Percentiles rank a stretch among this genome's conserved stretches.
phyloP scores from a whole-genome alignment of 2,329 filamentous ascomycete species.

The Ceratocystis eucalypticola region DNA sequence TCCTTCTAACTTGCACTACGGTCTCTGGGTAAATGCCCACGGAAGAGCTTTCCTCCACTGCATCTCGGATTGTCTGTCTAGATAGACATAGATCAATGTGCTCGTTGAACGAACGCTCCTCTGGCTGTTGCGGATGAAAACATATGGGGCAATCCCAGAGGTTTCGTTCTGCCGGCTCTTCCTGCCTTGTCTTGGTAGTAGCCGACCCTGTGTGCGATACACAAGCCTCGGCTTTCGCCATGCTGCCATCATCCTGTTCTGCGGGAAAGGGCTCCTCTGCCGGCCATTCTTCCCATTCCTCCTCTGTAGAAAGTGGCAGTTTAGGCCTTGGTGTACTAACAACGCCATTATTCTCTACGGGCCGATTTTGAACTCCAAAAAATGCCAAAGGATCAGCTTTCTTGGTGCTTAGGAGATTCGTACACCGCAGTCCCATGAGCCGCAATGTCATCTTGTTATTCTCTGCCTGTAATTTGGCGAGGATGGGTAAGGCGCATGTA shows the following conservation, averaged over 20 bases:
- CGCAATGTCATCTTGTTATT: conserved; percentile 65
- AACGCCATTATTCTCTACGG: not conserved
- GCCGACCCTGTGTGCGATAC: not conserved
- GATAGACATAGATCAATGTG: conserved; percentile 91
- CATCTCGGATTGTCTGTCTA: conserved; percentile 70
- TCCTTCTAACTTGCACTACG: conserved; percentile 19
- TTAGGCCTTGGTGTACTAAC: not conserved
- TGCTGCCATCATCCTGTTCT: not conserved
- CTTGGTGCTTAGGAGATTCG: conserved; percentile 73
- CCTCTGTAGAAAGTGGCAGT: conserved; percentile 23
- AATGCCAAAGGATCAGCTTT: conserved; percentile 65
- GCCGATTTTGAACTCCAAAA: conserved; percentile 50
- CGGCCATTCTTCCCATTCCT: conserved; percentile 54
- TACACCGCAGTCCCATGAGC: conserved; percentile 79
- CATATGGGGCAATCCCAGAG: conserved; percentile 87
- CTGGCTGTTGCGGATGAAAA: conserved; percentile 54
- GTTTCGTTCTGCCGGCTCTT: conserved; percentile 30
- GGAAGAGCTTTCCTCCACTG: conserved; percentile 41
- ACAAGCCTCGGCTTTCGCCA: not conserved
- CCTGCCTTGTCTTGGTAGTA: not conserved
- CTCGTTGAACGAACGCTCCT: conserved; percentile 70
- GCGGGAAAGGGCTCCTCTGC: conserved; percentile 34
- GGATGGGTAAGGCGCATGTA: conserved; percentile 64
- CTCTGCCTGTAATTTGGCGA: conserved; percentile 72
- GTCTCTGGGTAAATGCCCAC: conserved; percentile 23